Conservation (phyloP, 768 basidiomycete species). For the Galerina sulciceps region DNA sequence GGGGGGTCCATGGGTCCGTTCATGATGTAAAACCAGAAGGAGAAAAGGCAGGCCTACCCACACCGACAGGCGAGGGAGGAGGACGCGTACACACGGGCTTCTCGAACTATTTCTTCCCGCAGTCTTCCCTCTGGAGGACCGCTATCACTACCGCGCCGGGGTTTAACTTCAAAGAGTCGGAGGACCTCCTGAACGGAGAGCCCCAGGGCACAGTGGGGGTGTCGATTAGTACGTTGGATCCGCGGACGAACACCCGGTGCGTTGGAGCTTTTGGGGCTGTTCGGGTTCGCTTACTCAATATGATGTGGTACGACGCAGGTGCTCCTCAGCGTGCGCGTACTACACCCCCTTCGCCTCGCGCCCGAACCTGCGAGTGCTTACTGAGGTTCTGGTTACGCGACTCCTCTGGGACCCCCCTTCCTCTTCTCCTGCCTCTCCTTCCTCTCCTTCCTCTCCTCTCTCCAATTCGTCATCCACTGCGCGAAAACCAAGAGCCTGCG, state of each 20-base stretch:
- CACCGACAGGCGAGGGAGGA: not conserved
- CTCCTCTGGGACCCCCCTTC: conserved; percentile 42
- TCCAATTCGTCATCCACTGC: too few relatives aligned
- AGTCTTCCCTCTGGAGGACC: conserved; percentile 28
- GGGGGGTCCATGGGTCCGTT: conserved; percentile 30
- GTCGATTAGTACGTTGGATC: conserved; percentile 31
- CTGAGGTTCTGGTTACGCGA: conserved; percentile 58
- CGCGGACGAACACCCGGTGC: conserved; percentile 35
- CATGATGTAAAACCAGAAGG: too few relatives aligned
- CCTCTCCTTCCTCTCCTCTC: too few relatives aligned
- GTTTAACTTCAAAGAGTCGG: conserved; percentile 26
- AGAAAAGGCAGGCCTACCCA: too few relatives aligned
- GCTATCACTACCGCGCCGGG: too few relatives aligned
- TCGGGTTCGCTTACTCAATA: too few relatives aligned
- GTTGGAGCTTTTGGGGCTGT: too few relatives aligned
- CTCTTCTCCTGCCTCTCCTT: not conserved
- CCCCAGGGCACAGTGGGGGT: conserved; percentile 31
- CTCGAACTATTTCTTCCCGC: conserved; percentile 35
- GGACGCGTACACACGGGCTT: conserved; percentile 36
- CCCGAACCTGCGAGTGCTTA: conserved; percentile 58
- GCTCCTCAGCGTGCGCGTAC: conserved; percentile 35
- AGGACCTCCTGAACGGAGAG: conserved; percentile 30
- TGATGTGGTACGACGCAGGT: conserved; percentile 11
- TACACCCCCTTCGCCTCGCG: conserved; percentile 29
- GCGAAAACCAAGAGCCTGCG: conserved; percentile 5